These are phyloP conservation scores for Colletotrichum magnum DNA, from an alignment of 2,329 filamentous ascomycete genomes.

Conservation along the genomic window DNA sequence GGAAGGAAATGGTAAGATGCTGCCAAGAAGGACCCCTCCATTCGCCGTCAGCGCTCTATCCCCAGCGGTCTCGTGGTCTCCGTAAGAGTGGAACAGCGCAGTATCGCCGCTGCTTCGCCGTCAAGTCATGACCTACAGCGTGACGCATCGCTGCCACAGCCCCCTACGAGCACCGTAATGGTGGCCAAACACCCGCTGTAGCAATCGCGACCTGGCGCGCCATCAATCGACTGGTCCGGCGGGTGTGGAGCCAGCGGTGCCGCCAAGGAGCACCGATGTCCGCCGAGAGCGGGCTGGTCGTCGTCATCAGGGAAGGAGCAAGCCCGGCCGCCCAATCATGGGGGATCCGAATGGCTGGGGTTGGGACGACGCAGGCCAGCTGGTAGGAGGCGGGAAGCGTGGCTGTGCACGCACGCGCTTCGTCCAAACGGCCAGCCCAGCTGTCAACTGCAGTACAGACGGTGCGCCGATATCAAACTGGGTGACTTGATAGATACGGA, in stretches of 20 bases:
- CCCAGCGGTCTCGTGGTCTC: conserved; percentile 25
- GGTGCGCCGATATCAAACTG: background rate
- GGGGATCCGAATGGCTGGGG: conserved; percentile 5
- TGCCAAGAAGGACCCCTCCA: conserved; percentile 16
- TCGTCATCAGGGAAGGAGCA: conserved; percentile 36
- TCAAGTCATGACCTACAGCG: background rate
- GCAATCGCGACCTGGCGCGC: background rate
- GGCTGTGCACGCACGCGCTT: conserved; percentile 32
- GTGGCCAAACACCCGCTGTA: conserved; percentile 2
- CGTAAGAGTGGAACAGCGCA: conserved; percentile 23
- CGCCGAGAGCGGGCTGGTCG: conserved; percentile 39
- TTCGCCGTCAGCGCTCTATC: conserved; percentile 18
- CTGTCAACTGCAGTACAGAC: background rate
- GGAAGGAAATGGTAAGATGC: conserved; percentile 12
- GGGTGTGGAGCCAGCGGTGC: conserved; percentile 37
- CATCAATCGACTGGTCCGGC: conserved; percentile 10
- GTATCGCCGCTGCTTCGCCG: conserved; percentile 5
- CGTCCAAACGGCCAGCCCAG: conserved; percentile 20
- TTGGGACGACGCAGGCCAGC: conserved; percentile 10
- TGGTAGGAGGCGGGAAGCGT: conserved; percentile 26
- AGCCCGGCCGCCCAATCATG: conserved; percentile 31
- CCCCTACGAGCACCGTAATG: conserved; percentile 17
- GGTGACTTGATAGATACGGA: no score
- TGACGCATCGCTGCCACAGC: conserved; percentile 33
- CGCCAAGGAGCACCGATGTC: conserved; percentile 38